Evolutionary conservation across 805 yeast species (phyloP).

Genomic region (Kluyveromyces starmeri): DNA sequence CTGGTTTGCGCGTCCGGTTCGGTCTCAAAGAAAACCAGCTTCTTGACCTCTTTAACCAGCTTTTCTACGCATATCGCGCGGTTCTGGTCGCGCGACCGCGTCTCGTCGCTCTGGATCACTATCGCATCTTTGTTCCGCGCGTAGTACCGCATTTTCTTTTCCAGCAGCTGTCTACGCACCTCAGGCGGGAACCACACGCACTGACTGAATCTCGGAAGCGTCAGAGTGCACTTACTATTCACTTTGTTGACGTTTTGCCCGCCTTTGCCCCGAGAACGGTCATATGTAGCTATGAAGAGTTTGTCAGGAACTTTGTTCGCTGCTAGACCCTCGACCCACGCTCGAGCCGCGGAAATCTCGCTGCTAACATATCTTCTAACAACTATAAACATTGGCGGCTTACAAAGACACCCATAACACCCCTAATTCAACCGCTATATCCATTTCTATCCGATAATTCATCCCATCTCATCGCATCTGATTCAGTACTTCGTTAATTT

Average conservation of each 20-base stretch:
- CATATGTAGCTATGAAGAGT: constrained; percentile 18
- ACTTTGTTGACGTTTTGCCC: constrained; percentile 82
- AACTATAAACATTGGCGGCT: background rate
- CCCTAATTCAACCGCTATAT: no score
- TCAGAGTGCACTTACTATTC: constrained; percentile 50
- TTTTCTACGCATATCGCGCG: constrained; percentile 51
- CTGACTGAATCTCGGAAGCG: constrained; percentile 37
- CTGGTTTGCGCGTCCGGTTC: constrained; percentile 39
- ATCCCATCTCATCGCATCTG: no score
- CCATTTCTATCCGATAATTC: no score
- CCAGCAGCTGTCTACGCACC: constrained; percentile 35
- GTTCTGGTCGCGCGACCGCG: constrained; percentile 52
- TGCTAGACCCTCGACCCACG: constrained; percentile 38
- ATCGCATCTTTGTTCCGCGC: constrained; percentile 45
- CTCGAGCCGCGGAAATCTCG: constrained; percentile 9
- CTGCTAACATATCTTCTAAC: background rate
- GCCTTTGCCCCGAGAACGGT: constrained; percentile 73
- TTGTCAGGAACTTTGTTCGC: constrained; percentile 23
- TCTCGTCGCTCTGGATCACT: constrained; percentile 50
- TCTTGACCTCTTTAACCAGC: constrained; percentile 43
- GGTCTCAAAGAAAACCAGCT: constrained; percentile 36
- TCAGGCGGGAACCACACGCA: constrained; percentile 54
- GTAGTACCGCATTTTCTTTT: constrained; percentile 40
- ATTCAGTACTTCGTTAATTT: no score
- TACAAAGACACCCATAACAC: no score